These are phyloP conservation scores for Tetrapisispora namnaoensis DNA, from an alignment of 805 yeast genomes.

Conservation along the genomic window DNA sequence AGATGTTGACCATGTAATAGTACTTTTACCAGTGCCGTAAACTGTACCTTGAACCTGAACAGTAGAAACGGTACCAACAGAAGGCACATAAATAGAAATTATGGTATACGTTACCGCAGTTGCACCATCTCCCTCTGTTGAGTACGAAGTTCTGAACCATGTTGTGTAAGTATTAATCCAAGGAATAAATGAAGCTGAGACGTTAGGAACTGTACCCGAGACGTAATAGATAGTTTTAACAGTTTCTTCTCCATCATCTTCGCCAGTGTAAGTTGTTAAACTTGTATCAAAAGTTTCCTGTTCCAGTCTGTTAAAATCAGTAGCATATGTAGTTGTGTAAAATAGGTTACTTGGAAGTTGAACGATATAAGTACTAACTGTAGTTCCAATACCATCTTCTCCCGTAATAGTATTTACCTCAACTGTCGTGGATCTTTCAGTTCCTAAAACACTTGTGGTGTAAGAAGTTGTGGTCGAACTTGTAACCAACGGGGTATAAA, in stretches of 20 bases:
- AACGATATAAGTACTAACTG: neutral
- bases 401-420: neutral
- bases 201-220: constrained; percentile 1
- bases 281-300: neutral
- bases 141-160: neutral
- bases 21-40: neutral
- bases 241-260: neutral
- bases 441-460: neutral
- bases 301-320: neutral
- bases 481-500: neutral
- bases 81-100: neutral
- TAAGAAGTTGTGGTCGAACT: neutral
- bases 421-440: neutral
- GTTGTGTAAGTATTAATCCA: neutral
- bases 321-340: neutral
- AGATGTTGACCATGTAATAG: neutral
- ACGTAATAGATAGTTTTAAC: neutral
- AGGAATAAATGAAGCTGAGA: neutral
- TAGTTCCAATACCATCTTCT: neutral
- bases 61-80: neutral
- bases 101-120: neutral
- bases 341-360: neutral
- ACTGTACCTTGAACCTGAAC: neutral
- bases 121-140: neutral
- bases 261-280: neutral